Conservation (phyloP, 2,329 filamentous ascomycete species). For the Fusarium sp. region DNA sequence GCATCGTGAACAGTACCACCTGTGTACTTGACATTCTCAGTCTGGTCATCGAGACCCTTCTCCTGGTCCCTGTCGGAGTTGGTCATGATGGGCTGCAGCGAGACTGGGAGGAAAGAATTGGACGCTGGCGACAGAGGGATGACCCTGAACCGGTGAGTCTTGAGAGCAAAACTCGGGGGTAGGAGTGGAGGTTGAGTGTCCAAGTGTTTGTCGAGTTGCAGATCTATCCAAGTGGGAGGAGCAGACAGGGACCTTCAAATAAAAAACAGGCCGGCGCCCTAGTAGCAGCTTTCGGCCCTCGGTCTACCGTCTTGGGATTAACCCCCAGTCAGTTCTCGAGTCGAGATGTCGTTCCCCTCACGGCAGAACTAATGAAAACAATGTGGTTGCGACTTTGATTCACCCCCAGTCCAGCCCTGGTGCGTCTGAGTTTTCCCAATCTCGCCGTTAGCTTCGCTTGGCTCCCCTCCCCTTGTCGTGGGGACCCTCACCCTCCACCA, state of each 20-base stretch:
- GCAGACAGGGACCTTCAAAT: conserved; percentile 28
- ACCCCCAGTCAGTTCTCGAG: conserved; percentile 16
- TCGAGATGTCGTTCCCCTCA: conserved; percentile 36
- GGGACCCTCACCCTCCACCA: neutral
- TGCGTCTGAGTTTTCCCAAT: conserved; percentile 16
- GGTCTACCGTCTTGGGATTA: conserved; percentile 39
- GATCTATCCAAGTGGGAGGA: conserved; percentile 10
- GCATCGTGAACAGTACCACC: conserved; percentile 32
- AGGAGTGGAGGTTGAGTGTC: neutral
- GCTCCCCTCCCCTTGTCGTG: conserved; percentile 1
- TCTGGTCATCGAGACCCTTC: conserved; percentile 36
- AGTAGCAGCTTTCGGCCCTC: conserved; percentile 31
- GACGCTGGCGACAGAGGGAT: neutral
- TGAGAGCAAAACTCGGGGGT: neutral
- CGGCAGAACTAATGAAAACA: conserved; percentile 5
- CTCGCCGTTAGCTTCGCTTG: conserved; percentile 9
- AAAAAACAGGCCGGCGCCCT: conserved; percentile 8
- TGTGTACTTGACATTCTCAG: conserved; percentile 35
- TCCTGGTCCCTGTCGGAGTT: conserved; percentile 39
- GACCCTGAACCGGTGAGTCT: neutral
- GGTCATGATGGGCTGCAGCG: conserved; percentile 19
- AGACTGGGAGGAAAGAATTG: neutral
- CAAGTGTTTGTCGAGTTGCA: conserved; percentile 12
- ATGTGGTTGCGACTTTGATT: conserved; percentile 12
- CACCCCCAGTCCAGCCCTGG: neutral